These are phyloP conservation scores for Amylocystis lapponica DNA, from an alignment of 768 basidiomycete species.

Conservation along the genomic window DNA sequence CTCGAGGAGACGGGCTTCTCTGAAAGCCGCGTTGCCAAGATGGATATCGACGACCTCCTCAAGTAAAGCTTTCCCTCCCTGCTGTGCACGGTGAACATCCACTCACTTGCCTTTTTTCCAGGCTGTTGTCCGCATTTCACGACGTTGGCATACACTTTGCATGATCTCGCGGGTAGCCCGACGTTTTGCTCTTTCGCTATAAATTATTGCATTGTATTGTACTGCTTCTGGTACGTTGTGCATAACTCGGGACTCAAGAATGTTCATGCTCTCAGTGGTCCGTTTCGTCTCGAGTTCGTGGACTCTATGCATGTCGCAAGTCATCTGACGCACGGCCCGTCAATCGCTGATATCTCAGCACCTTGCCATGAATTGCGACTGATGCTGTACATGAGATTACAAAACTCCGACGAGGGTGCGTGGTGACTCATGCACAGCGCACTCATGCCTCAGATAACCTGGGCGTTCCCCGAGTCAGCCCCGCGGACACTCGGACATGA, in stretches of 20 bases:
- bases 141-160: conserved; percentile 72
- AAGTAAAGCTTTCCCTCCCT: conserved; percentile 46
- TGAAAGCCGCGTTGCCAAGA: conserved; percentile 83
- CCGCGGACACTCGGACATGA: no score
- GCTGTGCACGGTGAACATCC: background rate
- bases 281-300: no score
- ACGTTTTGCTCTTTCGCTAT: no score
- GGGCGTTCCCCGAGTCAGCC: no score
- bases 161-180: conserved; percentile 35
- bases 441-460: no score
- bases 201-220: no score
- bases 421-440: no score
- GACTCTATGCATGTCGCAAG: no score
- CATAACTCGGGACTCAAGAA: conserved; percentile 1
- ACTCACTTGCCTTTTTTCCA: conserved; percentile 20
- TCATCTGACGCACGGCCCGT: background rate
- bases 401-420: no score
- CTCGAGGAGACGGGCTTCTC: conserved; percentile 64
- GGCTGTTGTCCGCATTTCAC: conserved; percentile 68
- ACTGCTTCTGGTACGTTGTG: background rate
- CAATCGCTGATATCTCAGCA: no score
- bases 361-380: no score
- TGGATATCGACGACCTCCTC: conserved; percentile 88
- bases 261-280: background rate
- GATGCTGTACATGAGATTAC: no score